Evolutionary conservation across 305 asterid species (phyloP).

Genomic region (Solanum hybrid): DNA sequence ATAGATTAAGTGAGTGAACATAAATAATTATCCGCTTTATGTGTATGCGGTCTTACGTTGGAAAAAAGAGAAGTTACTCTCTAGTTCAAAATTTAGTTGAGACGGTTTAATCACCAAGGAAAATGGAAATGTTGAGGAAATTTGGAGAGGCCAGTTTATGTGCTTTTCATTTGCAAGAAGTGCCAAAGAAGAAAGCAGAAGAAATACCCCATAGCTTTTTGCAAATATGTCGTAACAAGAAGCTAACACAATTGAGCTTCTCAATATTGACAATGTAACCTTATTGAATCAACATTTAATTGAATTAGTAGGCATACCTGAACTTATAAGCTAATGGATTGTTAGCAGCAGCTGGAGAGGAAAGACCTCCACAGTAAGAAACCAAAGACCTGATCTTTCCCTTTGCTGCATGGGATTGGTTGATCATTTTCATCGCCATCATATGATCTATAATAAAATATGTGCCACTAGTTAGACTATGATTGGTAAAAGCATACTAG

Average conservation of each 20-base stretch:
- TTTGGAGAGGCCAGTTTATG: slow-evolving; percentile 2
- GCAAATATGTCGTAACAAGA: neutral
- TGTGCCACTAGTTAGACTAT: neutral
- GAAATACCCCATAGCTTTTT: neutral
- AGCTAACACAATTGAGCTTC: neutral
- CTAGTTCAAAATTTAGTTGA: neutral
- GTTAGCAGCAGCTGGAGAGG: slow-evolving; percentile 91
- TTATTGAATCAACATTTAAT: neutral
- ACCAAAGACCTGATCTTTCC: slow-evolving; percentile 83
- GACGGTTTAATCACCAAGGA: neutral
- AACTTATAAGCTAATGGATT: slow-evolving; percentile 84
- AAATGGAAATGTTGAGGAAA: neutral
- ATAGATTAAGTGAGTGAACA: neutral
- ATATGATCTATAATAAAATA: slow-evolving; percentile 56
- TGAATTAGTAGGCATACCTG: slow-evolving; percentile 38
- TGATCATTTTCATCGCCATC: slow-evolving; percentile 98
- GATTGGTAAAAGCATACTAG: neutral
- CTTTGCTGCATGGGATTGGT: slow-evolving; percentile 58
- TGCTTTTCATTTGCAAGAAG: neutral
- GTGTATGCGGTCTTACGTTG: neutral
- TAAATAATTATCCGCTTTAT: neutral
- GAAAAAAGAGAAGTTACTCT: neutral
- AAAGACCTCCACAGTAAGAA: slow-evolving; percentile 94
- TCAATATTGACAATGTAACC: neutral
- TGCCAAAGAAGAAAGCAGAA: neutral